Evolutionary conservation across 805 yeast species (phyloP).

Genomic region (Suhomyces prunicola): DNA sequence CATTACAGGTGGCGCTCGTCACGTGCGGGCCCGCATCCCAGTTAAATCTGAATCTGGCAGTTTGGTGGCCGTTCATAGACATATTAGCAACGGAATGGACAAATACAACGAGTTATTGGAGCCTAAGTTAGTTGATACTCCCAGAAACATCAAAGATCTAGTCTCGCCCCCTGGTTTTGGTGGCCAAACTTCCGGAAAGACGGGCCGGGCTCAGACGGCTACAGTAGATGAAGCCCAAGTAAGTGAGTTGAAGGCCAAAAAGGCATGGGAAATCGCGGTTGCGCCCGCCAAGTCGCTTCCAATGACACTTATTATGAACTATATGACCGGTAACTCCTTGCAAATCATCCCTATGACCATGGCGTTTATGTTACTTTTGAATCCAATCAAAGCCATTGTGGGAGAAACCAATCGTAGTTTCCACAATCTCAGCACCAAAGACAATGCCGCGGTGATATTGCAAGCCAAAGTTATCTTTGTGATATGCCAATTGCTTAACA

Average conservation of each 20-base stretch:
- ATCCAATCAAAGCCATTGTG: slow-evolving; percentile 71
- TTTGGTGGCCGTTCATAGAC: neutral
- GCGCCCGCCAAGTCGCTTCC: slow-evolving; percentile 84
- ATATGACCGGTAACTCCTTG: slow-evolving; percentile 86
- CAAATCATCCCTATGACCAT: slow-evolving; percentile 90
- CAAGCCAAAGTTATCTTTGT: slow-evolving; percentile 48
- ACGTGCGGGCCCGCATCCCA: neutral
- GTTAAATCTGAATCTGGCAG: neutral
- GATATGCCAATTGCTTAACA: slow-evolving; percentile 47
- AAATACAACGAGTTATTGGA: slow-evolving; percentile 6
- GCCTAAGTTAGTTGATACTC: slow-evolving; percentile 4
- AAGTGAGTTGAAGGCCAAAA: slow-evolving; percentile 47
- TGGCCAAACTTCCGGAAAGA: neutral
- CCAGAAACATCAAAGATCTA: slow-evolving; percentile 7
- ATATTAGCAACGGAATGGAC: neutral
- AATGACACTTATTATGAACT: slow-evolving; percentile 85
- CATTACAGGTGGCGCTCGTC: neutral
- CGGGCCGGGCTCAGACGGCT: neutral
- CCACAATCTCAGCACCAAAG: slow-evolving; percentile 39
- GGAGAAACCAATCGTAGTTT: slow-evolving; percentile 55
- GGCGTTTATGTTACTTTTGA: slow-evolving; percentile 78
- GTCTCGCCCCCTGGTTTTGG: slow-evolving; percentile 20
- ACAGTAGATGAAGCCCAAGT: slow-evolving; percentile 20
- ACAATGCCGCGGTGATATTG: slow-evolving; percentile 28
- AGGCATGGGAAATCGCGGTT: slow-evolving; percentile 84